Conservation (phyloP, 805 yeast genomes). For the Metschnikowia picachoensis region DNA sequence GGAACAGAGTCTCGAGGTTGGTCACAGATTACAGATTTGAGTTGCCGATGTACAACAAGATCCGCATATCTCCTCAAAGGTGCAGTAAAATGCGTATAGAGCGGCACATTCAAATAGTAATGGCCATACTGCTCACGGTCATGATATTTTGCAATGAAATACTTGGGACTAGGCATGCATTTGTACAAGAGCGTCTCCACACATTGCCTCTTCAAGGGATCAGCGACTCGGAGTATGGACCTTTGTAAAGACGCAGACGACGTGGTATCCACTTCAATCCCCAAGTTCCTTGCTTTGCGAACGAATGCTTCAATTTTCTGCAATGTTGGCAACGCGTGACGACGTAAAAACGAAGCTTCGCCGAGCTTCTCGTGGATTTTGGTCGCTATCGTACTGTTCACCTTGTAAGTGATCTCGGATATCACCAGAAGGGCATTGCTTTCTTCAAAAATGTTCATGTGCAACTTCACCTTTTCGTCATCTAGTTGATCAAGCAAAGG, state of each 20-base stretch:
- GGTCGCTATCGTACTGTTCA: slow-evolving; percentile 83
- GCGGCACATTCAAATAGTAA: slow-evolving; percentile 75
- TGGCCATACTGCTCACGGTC: slow-evolving; percentile 77
- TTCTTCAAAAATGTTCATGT: slow-evolving; percentile 68
- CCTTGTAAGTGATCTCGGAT: slow-evolving; percentile 75
- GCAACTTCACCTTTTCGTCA: slow-evolving; percentile 73
- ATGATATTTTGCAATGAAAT: slow-evolving; percentile 82
- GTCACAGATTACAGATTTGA: slow-evolving; percentile 57
- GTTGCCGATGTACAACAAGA: slow-evolving; percentile 86
- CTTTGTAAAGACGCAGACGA: slow-evolving; percentile 67
- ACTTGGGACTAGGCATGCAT: slow-evolving; percentile 80
- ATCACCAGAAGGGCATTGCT: slow-evolving; percentile 54
- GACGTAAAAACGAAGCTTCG: slow-evolving; percentile 76
- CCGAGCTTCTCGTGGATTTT: slow-evolving; percentile 72
- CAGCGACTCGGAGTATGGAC: slow-evolving; percentile 62
- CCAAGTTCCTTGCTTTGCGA: slow-evolving; percentile 62
- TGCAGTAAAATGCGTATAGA: slow-evolving; percentile 90
- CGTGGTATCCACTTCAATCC: slow-evolving; percentile 68
- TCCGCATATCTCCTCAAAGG: slow-evolving; percentile 93
- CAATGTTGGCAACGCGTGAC: slow-evolving; percentile 80
- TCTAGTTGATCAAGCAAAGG: slow-evolving; percentile 77
- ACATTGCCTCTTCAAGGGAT: slow-evolving; percentile 61
- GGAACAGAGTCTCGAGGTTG: slow-evolving; percentile 30
- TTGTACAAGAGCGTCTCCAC: slow-evolving; percentile 77
- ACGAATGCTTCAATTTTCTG: slow-evolving; percentile 78